Evolutionary conservation across 1,284 basidiomycete species (phyloP), one percentile per base, ranked within the genome.

Genomic region (Rhodotorula sp.): DNA sequence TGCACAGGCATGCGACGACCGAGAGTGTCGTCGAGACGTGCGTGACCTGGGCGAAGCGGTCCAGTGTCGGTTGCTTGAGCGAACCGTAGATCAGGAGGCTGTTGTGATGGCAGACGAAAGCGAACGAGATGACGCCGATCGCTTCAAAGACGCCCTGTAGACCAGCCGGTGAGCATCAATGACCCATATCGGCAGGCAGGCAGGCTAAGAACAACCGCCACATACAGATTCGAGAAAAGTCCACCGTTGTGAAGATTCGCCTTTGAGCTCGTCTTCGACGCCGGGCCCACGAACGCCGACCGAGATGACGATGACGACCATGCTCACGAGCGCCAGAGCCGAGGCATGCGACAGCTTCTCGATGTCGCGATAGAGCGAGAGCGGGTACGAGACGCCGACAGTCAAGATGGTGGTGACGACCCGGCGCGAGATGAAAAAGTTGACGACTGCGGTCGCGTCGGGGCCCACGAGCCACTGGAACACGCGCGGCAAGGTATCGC

Each of bases 401-500:
- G 93, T 96, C 82, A 90, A 58, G 44, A 78, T 56, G 64, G 87
- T 84, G 75, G 95, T 94, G 80, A 97, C 84, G 81, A 96, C 93
- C 78, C 91, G 87, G 54, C 96, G 89, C 79, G 94, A 90, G 62
- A 89, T 85, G 78, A 99, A 84, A 70, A 95, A 82, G 42, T 84
- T 87, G 68, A 93, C 85, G 64, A 94, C 82, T 67, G 90, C 88
- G 78, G 87, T 88, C 67, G 82, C 79, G 59, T 96, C 83, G n/a
- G 82, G 84, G 22, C 95, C 95, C 77, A 98, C 91, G 78, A 95
- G 78, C 64, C 87, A 91, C 63, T 88, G 88, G 77, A 99, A 87
- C 80, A 99, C 95, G 76, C 92, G 91, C 1, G 96, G 95, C 78
- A 99, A 91, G 4, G 95, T 96, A 81, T 99, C 96, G 76, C 96